Base-by-base conservation (phyloP, 192 early-diverging fungal species). In the Entophlyctis helioformis region DNA sequence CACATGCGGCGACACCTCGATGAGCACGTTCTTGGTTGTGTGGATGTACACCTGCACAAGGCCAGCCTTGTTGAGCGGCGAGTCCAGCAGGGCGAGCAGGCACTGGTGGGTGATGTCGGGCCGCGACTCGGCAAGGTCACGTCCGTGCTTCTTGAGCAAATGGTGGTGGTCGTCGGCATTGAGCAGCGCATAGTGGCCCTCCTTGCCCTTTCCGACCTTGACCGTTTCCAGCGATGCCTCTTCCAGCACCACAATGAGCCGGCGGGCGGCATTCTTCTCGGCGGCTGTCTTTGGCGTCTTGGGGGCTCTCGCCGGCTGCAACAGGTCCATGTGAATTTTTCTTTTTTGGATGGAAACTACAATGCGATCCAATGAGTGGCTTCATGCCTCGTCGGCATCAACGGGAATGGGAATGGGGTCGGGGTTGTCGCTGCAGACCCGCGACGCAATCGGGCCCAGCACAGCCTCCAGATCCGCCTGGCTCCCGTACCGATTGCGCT, bases 71-170 rank as follows among this genome's bases (percentile, higher is more conserved):
- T 96, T 99, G 50, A 99, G 70, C 23, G 96, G 96, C 53, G 85
- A 90, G 75, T 99, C 96, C 12, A 99, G 69, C 21, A 99, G 69
- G 3, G 91, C 89, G 58, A 99, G 64, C 34, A 99, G 72, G 46
- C 96, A 99, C 75, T 86, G 94, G 64, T 97, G 94, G 18, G 89
- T 86, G 55, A 97, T 97, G 59, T 97, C 94, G 8, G 94, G 94
- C 28, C 94, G 74, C 62, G 71, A 79, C 39, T 87, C 82, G 25
- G 84, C 67, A 36, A 83, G 64, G 48, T 86, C 84, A 42, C 72
- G 63, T 35, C 80, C 77, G 56, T 85, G 67, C 56, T 93, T 91
- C 42, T 83, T 85, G n/a, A 97, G 63, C 43, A 87, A 69, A 28
- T 84, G 76, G 48, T 83, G 71, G 60, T 97, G 91, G 64, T 99